Evolutionary conservation across 2,329 filamentous ascomycete genomes (phyloP).

Genomic region (Lecanicillium sp.): DNA sequence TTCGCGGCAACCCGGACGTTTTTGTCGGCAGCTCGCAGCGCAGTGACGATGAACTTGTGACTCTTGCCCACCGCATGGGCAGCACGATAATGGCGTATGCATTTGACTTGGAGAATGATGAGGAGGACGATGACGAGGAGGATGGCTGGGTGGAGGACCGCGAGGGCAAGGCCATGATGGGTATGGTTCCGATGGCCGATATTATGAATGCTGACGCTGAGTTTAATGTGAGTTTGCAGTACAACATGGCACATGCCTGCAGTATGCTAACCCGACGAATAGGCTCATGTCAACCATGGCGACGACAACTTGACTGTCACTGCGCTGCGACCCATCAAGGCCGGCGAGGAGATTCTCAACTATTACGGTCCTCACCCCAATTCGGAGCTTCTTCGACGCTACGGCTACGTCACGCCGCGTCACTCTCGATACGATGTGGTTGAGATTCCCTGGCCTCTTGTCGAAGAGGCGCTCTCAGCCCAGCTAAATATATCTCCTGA

Average conservation of each 20-base stretch:
- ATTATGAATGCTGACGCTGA: constrained; percentile 83
- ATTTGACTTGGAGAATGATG: constrained; percentile 64
- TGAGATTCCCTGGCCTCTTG: constrained; percentile 59
- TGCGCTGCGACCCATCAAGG: constrained; percentile 57
- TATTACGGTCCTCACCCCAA: constrained; percentile 83
- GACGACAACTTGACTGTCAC: constrained; percentile 60
- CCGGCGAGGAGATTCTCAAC: constrained; percentile 74
- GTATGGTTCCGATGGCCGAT: constrained; percentile 87
- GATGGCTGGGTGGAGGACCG: constrained; percentile 61
- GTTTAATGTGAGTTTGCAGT: constrained; percentile 57
- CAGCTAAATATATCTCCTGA: constrained; percentile 28
- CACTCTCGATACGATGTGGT: constrained; percentile 77
- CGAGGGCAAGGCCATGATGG: constrained; percentile 54
- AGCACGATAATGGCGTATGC: constrained; percentile 90
- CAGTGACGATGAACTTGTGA: constrained; percentile 37
- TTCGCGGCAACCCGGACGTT: constrained; percentile 35
- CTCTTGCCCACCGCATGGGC: constrained; percentile 69
- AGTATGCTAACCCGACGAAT: constrained; percentile 1
- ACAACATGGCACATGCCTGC: background rate
- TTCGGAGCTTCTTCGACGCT: constrained; percentile 73
- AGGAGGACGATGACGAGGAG: constrained; percentile 50
- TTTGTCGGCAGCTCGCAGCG: constrained; percentile 31
- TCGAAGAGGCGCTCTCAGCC: constrained; percentile 38
- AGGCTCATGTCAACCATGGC: constrained; percentile 48
- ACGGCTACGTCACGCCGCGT: constrained; percentile 77